A percentile compares a stretch with the other conserved stretches of the same genome.
phyloP scores from a whole-genome alignment of 2,329 filamentous ascomycete species.

The Aureobasidium lini region DNA sequence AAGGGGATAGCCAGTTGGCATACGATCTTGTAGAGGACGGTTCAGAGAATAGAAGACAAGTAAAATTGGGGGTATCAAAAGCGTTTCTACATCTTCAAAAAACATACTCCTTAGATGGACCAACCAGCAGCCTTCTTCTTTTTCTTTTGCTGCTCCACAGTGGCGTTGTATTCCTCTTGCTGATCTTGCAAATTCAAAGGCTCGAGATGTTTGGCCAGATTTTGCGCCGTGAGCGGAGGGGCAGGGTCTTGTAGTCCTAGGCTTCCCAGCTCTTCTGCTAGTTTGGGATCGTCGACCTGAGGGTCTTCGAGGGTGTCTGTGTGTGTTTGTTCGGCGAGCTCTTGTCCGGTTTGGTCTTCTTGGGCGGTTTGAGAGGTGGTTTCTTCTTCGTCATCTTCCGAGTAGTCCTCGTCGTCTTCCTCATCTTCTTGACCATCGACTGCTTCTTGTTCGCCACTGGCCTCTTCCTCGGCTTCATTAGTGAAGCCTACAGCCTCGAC shows the following conservation, averaged over 20 bases:
- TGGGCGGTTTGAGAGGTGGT: conserved; percentile 20
- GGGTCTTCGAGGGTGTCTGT: conserved; percentile 9
- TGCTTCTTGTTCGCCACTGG: conserved; percentile 30
- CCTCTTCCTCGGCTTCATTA: conserved; percentile 35
- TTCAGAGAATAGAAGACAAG: not conserved
- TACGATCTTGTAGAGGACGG: not conserved
- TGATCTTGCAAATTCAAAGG: conserved; percentile 26
- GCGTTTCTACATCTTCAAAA: not conserved
- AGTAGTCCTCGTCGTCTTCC: conserved; percentile 30
- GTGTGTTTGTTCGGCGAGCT: conserved; percentile 2
- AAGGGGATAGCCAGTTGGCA: not conserved
- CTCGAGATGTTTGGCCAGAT: conserved; percentile 15
- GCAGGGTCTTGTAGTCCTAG: not conserved
- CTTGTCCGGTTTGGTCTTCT: not conserved
- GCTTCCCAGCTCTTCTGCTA: conserved; percentile 18
- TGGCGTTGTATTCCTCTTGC: conserved; percentile 19
- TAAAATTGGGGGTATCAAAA: conserved; percentile 9
- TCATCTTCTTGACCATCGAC: conserved; percentile 33
- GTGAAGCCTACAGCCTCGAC: conserved; percentile 64
- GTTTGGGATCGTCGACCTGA: conserved; percentile 19
- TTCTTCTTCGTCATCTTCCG: conserved; percentile 11
- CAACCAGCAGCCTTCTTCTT: conserved; percentile 32
- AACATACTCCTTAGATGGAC: conserved; percentile 31
- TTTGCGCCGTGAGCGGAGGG: not conserved
- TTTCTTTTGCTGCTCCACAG: conserved; percentile 24